Evolutionary conservation across 2,329 filamentous ascomycete species (phyloP).

Genomic region (Escovopsis weberi): DNA sequence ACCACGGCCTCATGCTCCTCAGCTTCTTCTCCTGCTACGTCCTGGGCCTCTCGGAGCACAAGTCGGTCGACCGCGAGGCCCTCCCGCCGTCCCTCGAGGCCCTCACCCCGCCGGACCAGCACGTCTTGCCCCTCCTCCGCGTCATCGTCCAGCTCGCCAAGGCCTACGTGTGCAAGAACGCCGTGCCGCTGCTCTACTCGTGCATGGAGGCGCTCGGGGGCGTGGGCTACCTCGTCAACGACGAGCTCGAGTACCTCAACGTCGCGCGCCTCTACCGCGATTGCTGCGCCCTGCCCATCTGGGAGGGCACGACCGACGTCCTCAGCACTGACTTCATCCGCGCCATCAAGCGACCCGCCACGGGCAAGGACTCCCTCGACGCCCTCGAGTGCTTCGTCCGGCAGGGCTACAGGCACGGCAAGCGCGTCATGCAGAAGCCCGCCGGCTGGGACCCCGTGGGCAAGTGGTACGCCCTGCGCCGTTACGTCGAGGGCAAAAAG

Average conservation of each 20-base stretch:
- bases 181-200: conserved; percentile 34
- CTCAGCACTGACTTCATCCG: conserved; percentile 39
- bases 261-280: conserved; percentile 52
- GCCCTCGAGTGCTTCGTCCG: conserved; percentile 28
- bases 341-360: conserved; percentile 30
- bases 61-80: not conserved
- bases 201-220: conserved; percentile 53
- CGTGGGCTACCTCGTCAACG: conserved; percentile 51
- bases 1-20: conserved; percentile 41
- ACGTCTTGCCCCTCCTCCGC: conserved; percentile 33
- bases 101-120: conserved; percentile 19
- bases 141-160: conserved; percentile 47
- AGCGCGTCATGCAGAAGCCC: conserved; percentile 11
- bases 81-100: conserved; percentile 11
- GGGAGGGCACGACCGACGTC: conserved; percentile 62
- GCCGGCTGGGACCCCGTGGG: conserved; percentile 16
- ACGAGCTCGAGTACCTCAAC: conserved; percentile 49
- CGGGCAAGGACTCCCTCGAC: conserved; percentile 21
- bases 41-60: conserved; percentile 39
- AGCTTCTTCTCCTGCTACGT: conserved; percentile 37
- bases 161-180: conserved; percentile 37
- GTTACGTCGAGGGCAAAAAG: conserved; percentile 18
- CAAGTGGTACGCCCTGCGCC: conserved; percentile 27
- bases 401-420: conserved; percentile 9
- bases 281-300: conserved; percentile 48